These are phyloP conservation scores for Xylaria sp. DNA, from an alignment of 2,329 filamentous ascomycete species.

Conservation along the genomic window DNA sequence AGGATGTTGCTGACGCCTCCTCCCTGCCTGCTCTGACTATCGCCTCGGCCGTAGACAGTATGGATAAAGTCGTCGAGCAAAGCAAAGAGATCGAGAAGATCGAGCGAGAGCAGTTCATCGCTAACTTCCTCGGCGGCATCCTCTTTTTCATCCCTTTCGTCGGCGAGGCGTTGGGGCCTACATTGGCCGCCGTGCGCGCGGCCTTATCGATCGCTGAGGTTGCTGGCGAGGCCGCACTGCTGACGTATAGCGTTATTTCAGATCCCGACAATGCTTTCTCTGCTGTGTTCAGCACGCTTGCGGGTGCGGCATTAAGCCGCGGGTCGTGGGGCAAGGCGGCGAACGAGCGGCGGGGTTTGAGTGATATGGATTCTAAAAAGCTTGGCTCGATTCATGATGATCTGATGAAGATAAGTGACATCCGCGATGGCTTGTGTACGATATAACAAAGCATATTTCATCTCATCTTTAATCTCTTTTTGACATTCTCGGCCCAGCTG, in stretches of 20 bases:
- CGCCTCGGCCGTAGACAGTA: constrained; percentile 38
- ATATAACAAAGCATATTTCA: too few species aligned
- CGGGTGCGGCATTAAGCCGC: constrained; percentile 15
- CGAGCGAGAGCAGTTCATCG: constrained; percentile 45
- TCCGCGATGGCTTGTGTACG: too few species aligned
- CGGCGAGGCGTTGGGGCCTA: constrained; percentile 32
- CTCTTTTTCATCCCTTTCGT: constrained; percentile 46
- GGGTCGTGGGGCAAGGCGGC: constrained; percentile 16
- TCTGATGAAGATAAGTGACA: constrained; percentile 2
- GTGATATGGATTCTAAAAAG: constrained; percentile 4
- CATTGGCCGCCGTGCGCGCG: constrained; percentile 19
- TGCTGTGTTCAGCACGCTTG: constrained; percentile 16
- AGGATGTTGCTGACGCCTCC: constrained; percentile 40
- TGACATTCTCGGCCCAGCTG: too few species aligned
- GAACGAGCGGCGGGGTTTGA: constrained; percentile 1
- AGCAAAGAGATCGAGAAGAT: constrained; percentile 44
- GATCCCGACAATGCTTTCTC: constrained; percentile 38
- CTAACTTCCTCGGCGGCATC: constrained; percentile 46
- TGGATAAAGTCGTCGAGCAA: constrained; percentile 41
- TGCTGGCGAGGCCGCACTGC: constrained; percentile 35
- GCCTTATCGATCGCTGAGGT: constrained; percentile 29
- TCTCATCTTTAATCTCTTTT: too few species aligned
- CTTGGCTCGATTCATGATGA: constrained; percentile 17
- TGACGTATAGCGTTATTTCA: constrained; percentile 39
- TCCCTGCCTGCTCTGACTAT: constrained; percentile 40